Base-by-base conservation (phyloP, 208 protist species). In the Histomonas meleagridis region DNA sequence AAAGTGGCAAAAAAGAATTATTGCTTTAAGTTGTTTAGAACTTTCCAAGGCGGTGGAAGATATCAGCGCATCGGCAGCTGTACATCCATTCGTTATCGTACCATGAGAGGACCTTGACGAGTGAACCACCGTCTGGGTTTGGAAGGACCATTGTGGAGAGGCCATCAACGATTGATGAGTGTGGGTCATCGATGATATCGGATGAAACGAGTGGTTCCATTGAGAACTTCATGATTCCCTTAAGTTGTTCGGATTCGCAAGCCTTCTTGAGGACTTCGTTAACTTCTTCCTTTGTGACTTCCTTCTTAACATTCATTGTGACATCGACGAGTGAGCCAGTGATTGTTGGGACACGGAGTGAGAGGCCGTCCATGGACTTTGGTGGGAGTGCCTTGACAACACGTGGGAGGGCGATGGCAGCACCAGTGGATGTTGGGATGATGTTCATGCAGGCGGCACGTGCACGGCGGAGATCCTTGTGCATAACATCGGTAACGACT, bases 241-340 rank as follows among this genome's bases (percentile, higher is more conserved):
- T 98, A 76, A 98, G 93, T 76, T 96, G 94, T 28, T 76, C 78
- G 43, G 21, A n/a, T 53, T 96, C 94, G 43, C 97, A 81, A 0
- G 97, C 97, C 5, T 35, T 92, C 95, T 98, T 98, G 40, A 91
- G 32, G 23, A n/a, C 72, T 62, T 62, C 90, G 16, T 43, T 81
- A 38, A 92, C 35, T 62, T 99, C 95, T 92, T 98, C 94, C 93
- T 98, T 98, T 53, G 95, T 96, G 57, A 97, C 96, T 55, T 94
- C 62, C 92, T 97, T 97, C 57, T 96, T 93, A n/a, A 98, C 94
- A 48, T 92, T 94, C 93, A 95, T 93, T 46, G 98, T 99, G 38
- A 99, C 96, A 94, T 99, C 98, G 55, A 99, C 98, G 62, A 99
- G 97, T 21, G 98, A 99, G 91, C 99, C 98, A 93, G 99, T 97